Evolutionary conservation across 208 protist species (phyloP).

Genomic region (Crithidia bombi): DNA sequence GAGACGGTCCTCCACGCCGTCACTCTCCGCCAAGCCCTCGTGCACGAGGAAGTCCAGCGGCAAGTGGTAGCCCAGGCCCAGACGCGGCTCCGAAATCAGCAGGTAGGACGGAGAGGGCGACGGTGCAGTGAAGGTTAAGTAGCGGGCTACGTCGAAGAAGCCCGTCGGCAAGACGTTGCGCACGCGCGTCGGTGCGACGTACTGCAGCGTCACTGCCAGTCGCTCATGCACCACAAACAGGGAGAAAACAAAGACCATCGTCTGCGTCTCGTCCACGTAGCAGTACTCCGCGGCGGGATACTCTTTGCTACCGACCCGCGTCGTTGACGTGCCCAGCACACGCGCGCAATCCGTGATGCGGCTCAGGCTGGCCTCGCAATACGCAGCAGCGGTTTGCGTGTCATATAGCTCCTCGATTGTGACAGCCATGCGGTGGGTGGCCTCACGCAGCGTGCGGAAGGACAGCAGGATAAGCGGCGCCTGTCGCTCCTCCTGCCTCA

Average conservation of each 20-base stretch:
- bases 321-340: slow-evolving; percentile 50
- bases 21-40: slow-evolving; percentile 48
- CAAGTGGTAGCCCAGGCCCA: slow-evolving; percentile 82
- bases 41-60: slow-evolving; percentile 73
- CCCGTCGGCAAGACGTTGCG: slow-evolving; percentile 67
- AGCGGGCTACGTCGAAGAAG: slow-evolving; percentile 78
- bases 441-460: slow-evolving; percentile 66
- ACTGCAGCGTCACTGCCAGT: slow-evolving; percentile 83
- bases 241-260: slow-evolving; percentile 67
- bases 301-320: slow-evolving; percentile 63
- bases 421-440: slow-evolving; percentile 64
- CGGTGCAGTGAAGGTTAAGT: slow-evolving; percentile 58
- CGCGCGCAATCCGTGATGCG: slow-evolving; percentile 69
- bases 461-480: slow-evolving; percentile 77
- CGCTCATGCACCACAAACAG: slow-evolving; percentile 68
- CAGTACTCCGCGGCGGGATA: slow-evolving; percentile 81
- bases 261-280: slow-evolving; percentile 65
- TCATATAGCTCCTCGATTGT: slow-evolving; percentile 68
- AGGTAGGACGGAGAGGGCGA: slow-evolving; percentile 80
- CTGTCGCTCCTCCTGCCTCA: slow-evolving; percentile 80
- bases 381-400: slow-evolving; percentile 46
- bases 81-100: slow-evolving; percentile 78
- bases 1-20: slow-evolving; percentile 28
- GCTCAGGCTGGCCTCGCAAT: slow-evolving; percentile 65
- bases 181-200: slow-evolving; percentile 64